Conservation (phyloP, 495 filamentous ascomycete genomes). For the Echria macrotheca region DNA sequence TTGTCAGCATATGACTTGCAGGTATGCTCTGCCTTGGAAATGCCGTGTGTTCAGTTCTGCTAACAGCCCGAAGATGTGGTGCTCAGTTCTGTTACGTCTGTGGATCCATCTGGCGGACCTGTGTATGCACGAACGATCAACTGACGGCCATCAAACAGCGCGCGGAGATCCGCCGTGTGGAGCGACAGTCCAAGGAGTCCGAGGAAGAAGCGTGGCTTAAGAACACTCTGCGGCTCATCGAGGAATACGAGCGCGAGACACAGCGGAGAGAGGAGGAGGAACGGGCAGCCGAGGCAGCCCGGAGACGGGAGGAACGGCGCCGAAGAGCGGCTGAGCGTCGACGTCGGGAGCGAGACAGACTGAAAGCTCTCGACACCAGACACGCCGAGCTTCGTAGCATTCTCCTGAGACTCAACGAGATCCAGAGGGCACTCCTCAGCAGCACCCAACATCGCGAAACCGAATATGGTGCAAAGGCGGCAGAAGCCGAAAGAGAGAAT, state of each 20-base stretch:
- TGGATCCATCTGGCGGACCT: constrained; percentile 33
- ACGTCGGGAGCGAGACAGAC: constrained; percentile 24
- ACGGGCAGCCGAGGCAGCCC: constrained; percentile 22
- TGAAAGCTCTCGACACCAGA: constrained; percentile 21
- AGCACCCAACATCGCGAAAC: constrained; percentile 17
- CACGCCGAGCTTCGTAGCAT: constrained; percentile 22
- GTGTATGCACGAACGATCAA: constrained; percentile 29
- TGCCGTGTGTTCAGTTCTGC: no score
- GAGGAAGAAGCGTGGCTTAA: constrained; percentile 27
- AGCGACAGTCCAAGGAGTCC: constrained; percentile 17
- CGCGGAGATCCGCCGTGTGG: constrained; percentile 14
- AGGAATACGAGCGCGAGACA: constrained; percentile 34
- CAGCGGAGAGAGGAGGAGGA: constrained; percentile 25
- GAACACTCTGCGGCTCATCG: constrained; percentile 29
- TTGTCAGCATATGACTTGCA: constrained; percentile 51
- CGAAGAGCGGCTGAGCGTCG: constrained; percentile 21
- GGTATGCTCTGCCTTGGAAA: no score
- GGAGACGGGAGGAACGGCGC: constrained; percentile 20
- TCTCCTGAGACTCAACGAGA: constrained; percentile 20
- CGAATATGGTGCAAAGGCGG: background rate
- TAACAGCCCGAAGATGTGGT: no score
- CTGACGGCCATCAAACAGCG: constrained; percentile 17
- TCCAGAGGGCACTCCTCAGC: constrained; percentile 17
- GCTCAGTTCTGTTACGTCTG: constrained; percentile 36
- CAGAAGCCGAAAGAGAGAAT: constrained; percentile 4